phyloP scores from a whole-genome alignment of 371 early-diverging fungal species.

The Apophysomyces sp. region DNA sequence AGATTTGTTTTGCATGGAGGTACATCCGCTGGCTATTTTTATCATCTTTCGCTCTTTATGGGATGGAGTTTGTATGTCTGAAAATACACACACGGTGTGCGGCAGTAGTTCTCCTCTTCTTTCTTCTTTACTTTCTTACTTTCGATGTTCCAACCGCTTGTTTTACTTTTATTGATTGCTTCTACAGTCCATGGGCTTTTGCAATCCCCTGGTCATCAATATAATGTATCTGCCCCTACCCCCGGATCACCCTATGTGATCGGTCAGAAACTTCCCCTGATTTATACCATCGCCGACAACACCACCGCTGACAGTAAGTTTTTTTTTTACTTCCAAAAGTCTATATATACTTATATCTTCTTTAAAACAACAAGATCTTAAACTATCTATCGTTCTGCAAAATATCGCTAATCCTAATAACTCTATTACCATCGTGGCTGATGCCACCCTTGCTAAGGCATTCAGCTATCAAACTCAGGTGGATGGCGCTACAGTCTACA shows the following conservation, averaged over 20 bases:
- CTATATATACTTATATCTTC: constrained; percentile 8
- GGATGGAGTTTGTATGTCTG: background rate
- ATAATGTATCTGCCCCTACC: constrained; percentile 29
- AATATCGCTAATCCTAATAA: constrained; percentile 11
- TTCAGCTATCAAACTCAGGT: constrained; percentile 27
- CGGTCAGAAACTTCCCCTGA: constrained; percentile 38
- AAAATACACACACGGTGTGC: background rate
- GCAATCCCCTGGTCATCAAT: constrained; percentile 21
- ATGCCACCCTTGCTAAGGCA: constrained; percentile 31
- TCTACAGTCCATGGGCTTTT: constrained; percentile 17
- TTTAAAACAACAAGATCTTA: constrained; percentile 10
- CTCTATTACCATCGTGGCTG: constrained; percentile 8
- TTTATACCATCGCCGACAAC: constrained; percentile 27
- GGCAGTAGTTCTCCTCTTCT: background rate
- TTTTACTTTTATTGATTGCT: background rate
- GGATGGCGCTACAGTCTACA: constrained; percentile 26
- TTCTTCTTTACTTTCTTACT: constrained; percentile 3
- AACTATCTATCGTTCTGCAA: constrained; percentile 24
- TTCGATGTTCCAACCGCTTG: constrained; percentile 9
- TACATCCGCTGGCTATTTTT: background rate
- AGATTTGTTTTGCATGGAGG: background rate
- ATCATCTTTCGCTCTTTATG: background rate
- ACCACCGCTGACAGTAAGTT: constrained; percentile 30
- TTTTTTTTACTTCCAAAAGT: background rate
- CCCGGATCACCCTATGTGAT: constrained; percentile 34